phyloP scores from a whole-genome alignment of 1,284 basidiomycete genomes.

The Apiotrichum mycotoxinovorans region DNA sequence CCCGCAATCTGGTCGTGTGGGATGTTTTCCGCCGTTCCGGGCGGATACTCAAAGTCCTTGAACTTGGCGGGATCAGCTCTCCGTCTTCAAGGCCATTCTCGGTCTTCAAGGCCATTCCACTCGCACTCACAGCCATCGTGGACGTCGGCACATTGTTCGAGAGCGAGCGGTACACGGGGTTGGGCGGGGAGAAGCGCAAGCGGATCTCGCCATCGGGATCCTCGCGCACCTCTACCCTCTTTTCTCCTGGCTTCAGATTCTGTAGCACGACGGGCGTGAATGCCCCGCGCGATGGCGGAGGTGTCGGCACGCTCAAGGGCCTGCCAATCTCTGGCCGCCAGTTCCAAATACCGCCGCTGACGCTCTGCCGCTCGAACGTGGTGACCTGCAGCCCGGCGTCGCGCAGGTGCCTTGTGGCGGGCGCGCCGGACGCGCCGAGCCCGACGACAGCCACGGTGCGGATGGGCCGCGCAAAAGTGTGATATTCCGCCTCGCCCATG shows the following conservation, averaged over 20 bases:
- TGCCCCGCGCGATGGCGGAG: constrained; percentile 49
- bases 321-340: constrained; percentile 50
- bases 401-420: constrained; percentile 26
- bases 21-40: constrained; percentile 23
- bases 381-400: constrained; percentile 50
- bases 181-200: constrained; percentile 47
- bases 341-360: constrained; percentile 55
- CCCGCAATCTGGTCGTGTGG: constrained; percentile 23
- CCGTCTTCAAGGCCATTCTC: neutral
- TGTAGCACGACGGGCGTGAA: constrained; percentile 26
- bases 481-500: neutral
- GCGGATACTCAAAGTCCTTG: constrained; percentile 32
- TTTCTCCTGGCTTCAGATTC: neutral
- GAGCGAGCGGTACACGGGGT: constrained; percentile 53
- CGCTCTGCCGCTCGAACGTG: constrained; percentile 53
- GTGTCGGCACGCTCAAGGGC: constrained; percentile 52
- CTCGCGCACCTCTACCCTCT: constrained; percentile 42
- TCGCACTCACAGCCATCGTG: constrained; percentile 21
- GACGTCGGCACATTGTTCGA: constrained; percentile 53
- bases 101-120: neutral
- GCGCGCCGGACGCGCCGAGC: constrained; percentile 26
- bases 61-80: constrained; percentile 14
- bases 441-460: constrained; percentile 34
- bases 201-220: constrained; percentile 31
- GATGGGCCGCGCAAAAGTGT: constrained; percentile 18